Evolutionary conservation across 495 filamentous ascomycete genomes (phyloP).

Genomic region (Saxispiralis lemnorum): DNA sequence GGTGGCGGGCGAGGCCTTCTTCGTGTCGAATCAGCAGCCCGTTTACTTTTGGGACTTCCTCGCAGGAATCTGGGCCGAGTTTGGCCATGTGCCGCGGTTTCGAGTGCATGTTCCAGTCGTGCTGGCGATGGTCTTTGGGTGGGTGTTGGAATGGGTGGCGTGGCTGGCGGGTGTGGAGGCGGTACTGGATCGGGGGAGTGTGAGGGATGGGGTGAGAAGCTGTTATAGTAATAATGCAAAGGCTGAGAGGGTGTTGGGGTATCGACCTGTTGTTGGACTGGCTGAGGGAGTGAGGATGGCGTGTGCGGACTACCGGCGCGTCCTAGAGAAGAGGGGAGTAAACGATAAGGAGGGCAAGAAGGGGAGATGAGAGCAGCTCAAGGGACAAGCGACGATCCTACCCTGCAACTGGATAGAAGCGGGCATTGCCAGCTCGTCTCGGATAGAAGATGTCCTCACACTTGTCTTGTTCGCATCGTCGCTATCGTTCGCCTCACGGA

Average conservation of each 20-base stretch:
- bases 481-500: too few species aligned
- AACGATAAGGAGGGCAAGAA: too few species aligned
- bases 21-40: constrained; percentile 46
- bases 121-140: constrained; percentile 34
- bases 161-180: constrained; percentile 34
- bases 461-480: too few species aligned
- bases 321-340: not conserved
- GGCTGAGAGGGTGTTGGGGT: constrained; percentile 38
- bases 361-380: too few species aligned
- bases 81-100: constrained; percentile 37
- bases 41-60: constrained; percentile 44
- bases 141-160: constrained; percentile 32
- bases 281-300: constrained; percentile 29
- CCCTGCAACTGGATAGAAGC: too few species aligned
- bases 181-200: constrained; percentile 39
- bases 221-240: constrained; percentile 41
- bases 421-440: too few species aligned
- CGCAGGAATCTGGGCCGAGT: constrained; percentile 39
- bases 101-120: constrained; percentile 34
- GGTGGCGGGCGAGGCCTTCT: constrained; percentile 44
- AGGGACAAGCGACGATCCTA: too few species aligned
- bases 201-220: constrained; percentile 36
- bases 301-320: constrained; percentile 13
- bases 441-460: too few species aligned
- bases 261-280: constrained; percentile 38